A percentile compares a stretch with the other conserved stretches of the same genome.
Conservation (phyloP, 2,329 filamentous ascomycete genomes). For the Cordyceps cateniannulata region DNA sequence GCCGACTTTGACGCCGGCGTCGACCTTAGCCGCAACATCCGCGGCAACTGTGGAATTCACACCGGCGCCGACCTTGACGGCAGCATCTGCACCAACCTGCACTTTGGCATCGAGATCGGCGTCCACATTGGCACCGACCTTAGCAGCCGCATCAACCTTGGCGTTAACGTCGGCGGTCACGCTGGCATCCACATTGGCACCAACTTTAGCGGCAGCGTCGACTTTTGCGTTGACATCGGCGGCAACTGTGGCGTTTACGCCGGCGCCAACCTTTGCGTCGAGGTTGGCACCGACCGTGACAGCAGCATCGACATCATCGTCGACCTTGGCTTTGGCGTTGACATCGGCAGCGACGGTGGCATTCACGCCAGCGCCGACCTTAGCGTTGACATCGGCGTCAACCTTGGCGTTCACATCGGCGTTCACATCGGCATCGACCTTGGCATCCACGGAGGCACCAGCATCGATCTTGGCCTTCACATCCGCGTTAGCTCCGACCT, state of each 20-base stretch:
- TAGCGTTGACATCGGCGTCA: not conserved
- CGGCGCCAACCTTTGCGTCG: constrained; percentile 22
- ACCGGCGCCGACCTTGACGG: not conserved
- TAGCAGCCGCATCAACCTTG: constrained; percentile 15
- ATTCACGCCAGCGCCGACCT: not conserved
- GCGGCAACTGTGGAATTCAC: no score
- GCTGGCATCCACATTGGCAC: not conserved
- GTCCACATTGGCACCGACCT: constrained; percentile 14
- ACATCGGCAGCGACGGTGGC: not conserved
- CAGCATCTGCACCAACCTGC: constrained; percentile 17
- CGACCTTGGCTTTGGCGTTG: not conserved
- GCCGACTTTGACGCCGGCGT: not conserved
- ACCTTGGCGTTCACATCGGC: not conserved
- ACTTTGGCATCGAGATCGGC: constrained; percentile 1
- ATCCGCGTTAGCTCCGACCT: not conserved
- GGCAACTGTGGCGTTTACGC: constrained; percentile 18
- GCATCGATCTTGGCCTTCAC: not conserved
- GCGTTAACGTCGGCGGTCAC: not conserved
- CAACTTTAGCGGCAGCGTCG: not conserved
- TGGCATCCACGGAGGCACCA: no score
- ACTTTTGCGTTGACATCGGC: not conserved
- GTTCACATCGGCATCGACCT: not conserved
- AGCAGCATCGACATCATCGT: not conserved
- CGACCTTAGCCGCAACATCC: not conserved
- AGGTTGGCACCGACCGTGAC: constrained; percentile 1